Evolutionary conservation across 1,284 basidiomycete genomes (phyloP).

Genomic region (Trichosporon ovoides): DNA sequence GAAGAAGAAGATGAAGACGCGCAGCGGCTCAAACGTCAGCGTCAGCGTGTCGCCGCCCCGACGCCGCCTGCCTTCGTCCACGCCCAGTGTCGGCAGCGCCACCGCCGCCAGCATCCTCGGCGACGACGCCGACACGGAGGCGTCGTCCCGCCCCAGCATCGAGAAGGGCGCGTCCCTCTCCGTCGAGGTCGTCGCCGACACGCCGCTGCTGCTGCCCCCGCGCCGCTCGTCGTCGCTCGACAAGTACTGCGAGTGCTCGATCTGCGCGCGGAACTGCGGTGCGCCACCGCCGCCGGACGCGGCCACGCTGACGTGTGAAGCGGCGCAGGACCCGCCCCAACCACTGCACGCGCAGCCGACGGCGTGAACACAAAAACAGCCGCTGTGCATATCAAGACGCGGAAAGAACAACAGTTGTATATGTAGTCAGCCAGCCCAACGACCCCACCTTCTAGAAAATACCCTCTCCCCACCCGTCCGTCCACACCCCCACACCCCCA

Average conservation of each 20-base stretch:
- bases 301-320: no score
- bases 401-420: slow-evolving; percentile 1
- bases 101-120: slow-evolving; percentile 3
- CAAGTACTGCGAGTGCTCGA: neutral
- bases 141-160: neutral
- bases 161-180: neutral
- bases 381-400: neutral
- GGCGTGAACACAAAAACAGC: no score
- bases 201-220: neutral
- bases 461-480: neutral
- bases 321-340: no score
- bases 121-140: neutral
- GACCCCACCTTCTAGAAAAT: neutral
- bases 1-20: neutral
- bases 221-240: neutral
- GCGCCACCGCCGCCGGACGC: neutral
- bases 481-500: neutral
- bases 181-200: neutral
- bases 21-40: neutral
- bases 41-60: neutral
- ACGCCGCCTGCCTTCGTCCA: neutral
- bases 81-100: neutral
- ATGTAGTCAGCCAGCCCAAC: slow-evolving; percentile 2
- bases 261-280: neutral
- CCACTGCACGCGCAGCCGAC: no score